Evolutionary conservation across 2,329 filamentous ascomycete species (phyloP), one percentile per base, ranked within the genome.

Genomic region (Fusarium compactum): DNA sequence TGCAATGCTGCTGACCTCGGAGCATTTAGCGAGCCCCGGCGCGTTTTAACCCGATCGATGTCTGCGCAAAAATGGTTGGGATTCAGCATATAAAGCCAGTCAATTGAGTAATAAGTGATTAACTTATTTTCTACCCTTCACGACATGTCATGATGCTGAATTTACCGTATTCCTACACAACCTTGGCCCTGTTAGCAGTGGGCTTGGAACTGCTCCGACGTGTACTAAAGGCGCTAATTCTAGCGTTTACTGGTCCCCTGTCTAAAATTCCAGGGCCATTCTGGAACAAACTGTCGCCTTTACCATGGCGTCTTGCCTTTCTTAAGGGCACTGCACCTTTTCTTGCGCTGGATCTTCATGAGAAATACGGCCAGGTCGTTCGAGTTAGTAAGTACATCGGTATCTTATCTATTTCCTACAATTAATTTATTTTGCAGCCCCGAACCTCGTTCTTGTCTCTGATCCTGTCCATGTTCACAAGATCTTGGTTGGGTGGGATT

Each of bases 21-120:
- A 15, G 50, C 18, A 53, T 53, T 53, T 53, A 22, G 16, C 24
- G 32, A 41, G n/a, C 20, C 50, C 40, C 50, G 50, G 50, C 50
- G 50, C 24, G 50, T 52, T 52, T 52, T 15, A 10, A 6, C 8
- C 7, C 18, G 45, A 48, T 12, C 11, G 1, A 9, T 20, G 14
- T 12, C 2, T 32, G 5, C 0, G n/a, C n/a, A 38, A 9, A 41
- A 11, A 9, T 9, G 6, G 2, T 20, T 6, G 7, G 0, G 4
- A 27, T 29, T 29, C 8, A 53, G 34, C 18, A 14, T 53, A 53
- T 41, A 41, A 53, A 41, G 11, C 5, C 20, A 29, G 8, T 10
- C 10, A 7, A 15, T 9, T 14, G 5, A 12, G 3, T 14, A 14
- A 34, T 24, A 22, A 25, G 24, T 4, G 4, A 9, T n/a, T 4